A percentile compares a stretch with the other conserved stretches of the same genome.
phyloP scores from a whole-genome alignment of 2,329 filamentous ascomycete genomes.

The Geosmithia putterillii region DNA sequence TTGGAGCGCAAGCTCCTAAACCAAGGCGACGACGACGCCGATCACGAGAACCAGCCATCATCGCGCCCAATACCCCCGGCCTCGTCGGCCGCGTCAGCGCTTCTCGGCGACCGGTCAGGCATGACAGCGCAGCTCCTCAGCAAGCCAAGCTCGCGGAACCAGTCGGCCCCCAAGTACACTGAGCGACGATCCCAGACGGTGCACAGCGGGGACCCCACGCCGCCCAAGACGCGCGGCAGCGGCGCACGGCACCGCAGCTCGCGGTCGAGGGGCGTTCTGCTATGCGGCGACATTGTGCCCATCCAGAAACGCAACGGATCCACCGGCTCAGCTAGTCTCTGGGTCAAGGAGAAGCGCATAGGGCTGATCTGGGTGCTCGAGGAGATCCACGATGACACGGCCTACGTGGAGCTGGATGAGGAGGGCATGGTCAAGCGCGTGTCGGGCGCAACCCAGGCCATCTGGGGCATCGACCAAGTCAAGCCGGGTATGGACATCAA shows the following conservation, averaged over 20 bases:
- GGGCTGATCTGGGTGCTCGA: conserved; percentile 96
- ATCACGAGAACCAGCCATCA: conserved; percentile 16
- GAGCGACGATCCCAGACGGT: conserved; percentile 51
- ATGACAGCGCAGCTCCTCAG: conserved; percentile 81
- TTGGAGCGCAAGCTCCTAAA: conserved; percentile 70
- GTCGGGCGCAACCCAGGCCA: conserved; percentile 65
- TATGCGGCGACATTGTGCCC: conserved; percentile 96
- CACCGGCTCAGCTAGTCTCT: conserved; percentile 85
- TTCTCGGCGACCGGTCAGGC: conserved; percentile 60
- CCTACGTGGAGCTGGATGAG: conserved; percentile 63
- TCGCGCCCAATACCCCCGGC: conserved; percentile 21
- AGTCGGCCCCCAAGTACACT: conserved; percentile 37
- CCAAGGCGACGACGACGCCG: conserved; percentile 23
- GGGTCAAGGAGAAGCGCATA: conserved; percentile 95
- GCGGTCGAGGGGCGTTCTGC: conserved; percentile 75
- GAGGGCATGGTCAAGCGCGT: conserved; percentile 60
- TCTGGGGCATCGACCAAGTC: conserved; percentile 68
- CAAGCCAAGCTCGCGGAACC: conserved; percentile 57
- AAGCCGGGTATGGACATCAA: conserved; percentile 62
- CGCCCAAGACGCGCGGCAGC: conserved; percentile 40
- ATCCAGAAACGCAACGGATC: conserved; percentile 92
- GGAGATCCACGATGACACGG: conserved; percentile 92
- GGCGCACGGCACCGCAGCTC: conserved; percentile 53
- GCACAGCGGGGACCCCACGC: conserved; percentile 41
- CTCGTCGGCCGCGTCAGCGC: conserved; percentile 28